phyloP scores from a whole-genome alignment of 176 grass and related monocot genomes.

The Phyllostachys edulis region DNA sequence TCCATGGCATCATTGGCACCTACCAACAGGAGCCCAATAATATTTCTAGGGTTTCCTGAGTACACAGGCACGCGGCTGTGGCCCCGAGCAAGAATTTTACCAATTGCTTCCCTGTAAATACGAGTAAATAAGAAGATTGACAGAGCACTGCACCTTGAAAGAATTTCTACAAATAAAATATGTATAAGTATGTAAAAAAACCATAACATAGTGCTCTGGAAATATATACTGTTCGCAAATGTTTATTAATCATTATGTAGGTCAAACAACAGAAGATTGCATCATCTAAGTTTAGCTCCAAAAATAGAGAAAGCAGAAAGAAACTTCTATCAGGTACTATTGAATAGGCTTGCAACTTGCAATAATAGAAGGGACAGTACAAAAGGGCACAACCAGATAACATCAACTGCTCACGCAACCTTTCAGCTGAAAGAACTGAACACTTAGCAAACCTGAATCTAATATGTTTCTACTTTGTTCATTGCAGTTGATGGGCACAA shows the following conservation, averaged over 20 bases:
- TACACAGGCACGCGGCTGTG: constrained; percentile 99
- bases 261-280: neutral
- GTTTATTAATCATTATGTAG: constrained; percentile 6
- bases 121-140: constrained; percentile 18
- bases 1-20: constrained; percentile 26
- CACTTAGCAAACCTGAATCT: constrained; percentile 6
- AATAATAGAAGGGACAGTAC: neutral
- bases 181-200: neutral
- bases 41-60: constrained; percentile 85
- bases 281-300: constrained; percentile 11
- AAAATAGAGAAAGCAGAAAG: neutral
- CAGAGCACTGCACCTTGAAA: constrained; percentile 18
- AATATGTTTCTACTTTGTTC: neutral
- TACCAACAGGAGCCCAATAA: constrained; percentile 97
- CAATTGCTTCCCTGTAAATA: constrained; percentile 91
- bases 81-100: constrained; percentile 98
- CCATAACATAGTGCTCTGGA: neutral
- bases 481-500: neutral
- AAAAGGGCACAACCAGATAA: constrained; percentile 23
- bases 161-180: constrained; percentile 1
- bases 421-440: constrained; percentile 11
- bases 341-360: neutral
- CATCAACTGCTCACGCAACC: constrained; percentile 24
- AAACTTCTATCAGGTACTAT: neutral
- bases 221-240: neutral